Base-by-base conservation (phyloP, 768 basidiomycete genomes). In the Xanthoconium stramineum region DNA sequence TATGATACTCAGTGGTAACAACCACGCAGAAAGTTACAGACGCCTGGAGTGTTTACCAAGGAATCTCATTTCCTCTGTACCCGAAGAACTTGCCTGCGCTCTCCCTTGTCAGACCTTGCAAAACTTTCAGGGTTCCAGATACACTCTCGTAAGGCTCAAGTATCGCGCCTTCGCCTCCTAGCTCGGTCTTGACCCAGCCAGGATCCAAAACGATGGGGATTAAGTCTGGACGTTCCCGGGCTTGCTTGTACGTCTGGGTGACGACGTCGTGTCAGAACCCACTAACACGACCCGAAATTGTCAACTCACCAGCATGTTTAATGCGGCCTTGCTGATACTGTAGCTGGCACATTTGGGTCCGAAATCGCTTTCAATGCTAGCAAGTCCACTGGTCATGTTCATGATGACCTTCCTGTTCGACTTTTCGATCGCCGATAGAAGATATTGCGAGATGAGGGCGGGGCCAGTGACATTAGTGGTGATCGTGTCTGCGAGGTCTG, bases 141-240 rank as follows among this genome's bases (percentile, higher is more conserved):
- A 72, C 71, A 52, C 68, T 70, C 51, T 69, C 68, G 19, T 65
- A 58, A 14, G 67, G 66, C 56, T 73, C 69, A 15, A 73, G 53
- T 35, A 60, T 43, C 9, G 72, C 75, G 40, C 60, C 54, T 24
- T 60, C 48, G 6, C 74, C 74, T 13, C 75, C 75, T 73, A 76
- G 71, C 14, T 71, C 75, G 63, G 63, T 63, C 77, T 96, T 97
- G 61, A 35, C 33, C 33, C 33, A 35, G 33, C 33, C 33, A 9
- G 33, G 33, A 35, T 35, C 33, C 33, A 35, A 9, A 2, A 12
- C 33, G 33, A 35, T 12, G 8, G 33, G 33, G 33, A 97, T 94
- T 65, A 61, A 19, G n/a, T 64, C 59, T 13, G 59, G 59, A 11
- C 56, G 52, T 24, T 61, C 53, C 11, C 47, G 24, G 9, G 56